Evolutionary conservation across 345 rosid species (phyloP).

Genomic region (Limnanthes douglasii): DNA sequence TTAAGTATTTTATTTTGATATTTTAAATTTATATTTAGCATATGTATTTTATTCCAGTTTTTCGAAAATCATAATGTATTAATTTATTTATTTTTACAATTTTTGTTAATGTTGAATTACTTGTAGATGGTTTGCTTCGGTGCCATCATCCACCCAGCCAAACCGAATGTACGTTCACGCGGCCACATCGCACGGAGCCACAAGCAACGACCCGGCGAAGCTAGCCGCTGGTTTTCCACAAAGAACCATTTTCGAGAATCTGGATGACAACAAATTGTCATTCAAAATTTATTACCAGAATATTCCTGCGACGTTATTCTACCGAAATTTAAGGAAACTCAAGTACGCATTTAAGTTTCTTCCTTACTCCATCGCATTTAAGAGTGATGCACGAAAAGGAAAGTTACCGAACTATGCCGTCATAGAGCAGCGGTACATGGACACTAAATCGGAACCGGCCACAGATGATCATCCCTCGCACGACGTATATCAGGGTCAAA

Average conservation of each 20-base stretch:
- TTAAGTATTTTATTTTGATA: neutral
- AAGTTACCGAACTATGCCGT: conserved; percentile 56
- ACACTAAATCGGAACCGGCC: conserved; percentile 33
- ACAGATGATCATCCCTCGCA: conserved; percentile 91
- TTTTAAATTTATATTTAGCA: neutral
- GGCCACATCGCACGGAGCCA: conserved; percentile 64
- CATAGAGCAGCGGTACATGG: conserved; percentile 83
- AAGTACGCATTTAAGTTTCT: conserved; percentile 41
- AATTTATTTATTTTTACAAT: neutral
- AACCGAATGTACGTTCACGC: conserved; percentile 74
- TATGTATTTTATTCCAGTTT: neutral
- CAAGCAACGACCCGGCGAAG: conserved; percentile 49
- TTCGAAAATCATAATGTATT: neutral
- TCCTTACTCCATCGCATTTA: conserved; percentile 30
- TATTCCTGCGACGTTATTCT: conserved; percentile 72
- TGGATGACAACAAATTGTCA: conserved; percentile 29
- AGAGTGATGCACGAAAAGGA: conserved; percentile 37
- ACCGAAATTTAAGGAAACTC: conserved; percentile 49
- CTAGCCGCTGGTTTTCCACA: conserved; percentile 68
- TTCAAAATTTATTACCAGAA: conserved; percentile 83
- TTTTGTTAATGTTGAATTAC: neutral
- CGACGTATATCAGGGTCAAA: conserved; percentile 81
- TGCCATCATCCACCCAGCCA: conserved; percentile 85
- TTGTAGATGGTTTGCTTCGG: conserved; percentile 70
- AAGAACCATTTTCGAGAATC: conserved; percentile 65